Conservation (phyloP, 129 eudicot genomes). For the Chrysanthemum makinoi region DNA sequence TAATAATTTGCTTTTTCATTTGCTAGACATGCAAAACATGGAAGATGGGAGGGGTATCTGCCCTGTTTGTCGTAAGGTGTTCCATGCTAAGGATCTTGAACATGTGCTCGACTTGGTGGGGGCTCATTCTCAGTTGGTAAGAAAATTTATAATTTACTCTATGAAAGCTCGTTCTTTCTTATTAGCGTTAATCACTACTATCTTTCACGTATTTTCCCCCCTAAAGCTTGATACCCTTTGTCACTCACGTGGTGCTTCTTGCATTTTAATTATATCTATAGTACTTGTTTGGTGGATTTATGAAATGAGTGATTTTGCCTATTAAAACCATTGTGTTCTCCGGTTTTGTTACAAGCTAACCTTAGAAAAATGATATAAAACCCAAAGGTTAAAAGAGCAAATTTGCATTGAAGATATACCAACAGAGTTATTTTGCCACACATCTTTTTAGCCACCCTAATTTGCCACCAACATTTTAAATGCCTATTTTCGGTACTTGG, state of each 20-base stretch:
- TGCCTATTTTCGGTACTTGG: too few relatives aligned
- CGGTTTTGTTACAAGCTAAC: too few relatives aligned
- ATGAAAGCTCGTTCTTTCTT: not conserved
- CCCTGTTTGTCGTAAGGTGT: conserved; percentile 83
- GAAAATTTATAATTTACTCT: not conserved
- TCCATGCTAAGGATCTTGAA: conserved; percentile 75
- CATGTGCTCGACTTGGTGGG: conserved; percentile 80
- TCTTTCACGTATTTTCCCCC: not conserved
- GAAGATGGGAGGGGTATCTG: conserved; percentile 57
- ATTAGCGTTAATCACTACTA: not conserved
- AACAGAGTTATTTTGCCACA: too few relatives aligned
- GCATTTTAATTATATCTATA: not conserved
- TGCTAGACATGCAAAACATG: conserved; percentile 29
- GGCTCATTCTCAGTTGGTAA: conserved; percentile 27
- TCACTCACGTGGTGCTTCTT: not conserved
- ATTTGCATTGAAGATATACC: too few relatives aligned
- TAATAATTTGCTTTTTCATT: not conserved
- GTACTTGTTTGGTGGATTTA: not conserved
- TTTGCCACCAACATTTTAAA: too few relatives aligned
- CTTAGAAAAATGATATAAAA: not conserved
- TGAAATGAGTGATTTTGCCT: not conserved
- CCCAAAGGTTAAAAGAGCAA: too few relatives aligned
- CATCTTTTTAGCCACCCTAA: too few relatives aligned
- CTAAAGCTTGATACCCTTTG: conserved; percentile 3
- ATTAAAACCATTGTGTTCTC: not conserved